Evolutionary conservation across 2,329 filamentous ascomycete genomes (phyloP), one percentile per base, ranked within the genome.

Genomic region (Drechslerella dactyloides): DNA sequence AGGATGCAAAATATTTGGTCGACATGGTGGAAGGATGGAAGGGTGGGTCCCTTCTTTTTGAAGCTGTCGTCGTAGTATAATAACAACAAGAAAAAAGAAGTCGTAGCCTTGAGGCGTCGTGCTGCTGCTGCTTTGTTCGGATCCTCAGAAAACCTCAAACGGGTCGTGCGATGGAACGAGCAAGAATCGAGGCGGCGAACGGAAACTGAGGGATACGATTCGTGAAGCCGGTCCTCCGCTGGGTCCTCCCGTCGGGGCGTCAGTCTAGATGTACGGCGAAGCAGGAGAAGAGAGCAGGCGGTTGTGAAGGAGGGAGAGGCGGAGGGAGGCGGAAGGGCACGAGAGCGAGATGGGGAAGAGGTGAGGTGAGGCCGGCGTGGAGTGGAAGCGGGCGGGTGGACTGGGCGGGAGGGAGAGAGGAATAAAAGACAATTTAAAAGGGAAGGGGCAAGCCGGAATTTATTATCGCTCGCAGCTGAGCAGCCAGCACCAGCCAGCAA

Each of bases 371-470:
- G 17, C 17, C n/a, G 56, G 4, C 27, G 27, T 50, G 23, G 17
- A 19, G 46, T 13, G 23, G 46, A 50, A 51, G 42, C 30, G 51
- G 33, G 33, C 27, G 58, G 54, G 65, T 48, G 50, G 35, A 53
- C 37, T 55, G 37, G 61, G 55, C 50, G 46, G 53, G 61, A 30
- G 46, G 50, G 54, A 40, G 23, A 27, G 37, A 52, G 51, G 50
- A 52, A 42, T 42, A 42, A 42, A 42, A 33, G 27, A 33, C 27
- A 33, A 15, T 42, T 42, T 42, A 60, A 69, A 69, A 57, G 64
- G 58, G 57, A 69, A 62, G 65, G 65, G 65, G 65, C 65, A 63
- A 58, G 58, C 65, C 58, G 56, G 65, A 69, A 63, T 69, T 62
- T 69, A 69, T 69, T 50, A 42, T n/a, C 33, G 17, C 24, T 52